Evolutionary conservation across 495 filamentous ascomycete species (phyloP), one percentile per base, ranked within the genome.

Genomic region (Polyplosphaeria fusca): DNA sequence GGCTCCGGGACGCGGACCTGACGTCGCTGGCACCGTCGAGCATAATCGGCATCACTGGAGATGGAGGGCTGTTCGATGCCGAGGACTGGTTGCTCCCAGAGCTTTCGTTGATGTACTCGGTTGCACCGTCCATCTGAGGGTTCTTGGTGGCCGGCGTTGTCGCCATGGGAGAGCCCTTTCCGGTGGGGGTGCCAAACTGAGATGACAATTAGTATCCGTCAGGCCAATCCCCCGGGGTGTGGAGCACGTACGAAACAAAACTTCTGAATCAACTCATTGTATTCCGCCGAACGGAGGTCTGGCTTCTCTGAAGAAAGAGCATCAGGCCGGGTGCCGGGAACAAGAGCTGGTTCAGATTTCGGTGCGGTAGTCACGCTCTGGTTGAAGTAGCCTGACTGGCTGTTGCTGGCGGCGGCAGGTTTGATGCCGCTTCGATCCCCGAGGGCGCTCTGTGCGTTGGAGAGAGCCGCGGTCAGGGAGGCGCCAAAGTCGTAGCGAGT

Each of bases 181-280:
- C 61, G 47, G 61, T 27, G 11, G 61, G 55, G 13, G 61, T 60
- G 51, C 66, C 70, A 61, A 72, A 72, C 70, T 72, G 67, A 42
- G 30, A 37, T 14, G 63, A 63, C 61, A 66, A 67, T 70, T 61
- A 67, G 54, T 59, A 48, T 59, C 47, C 44, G 40, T 66, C 35
- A 57, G 54, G 32, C 49, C 28, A 47, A 47, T 47, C 56, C 26
- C 30, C 44, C 56, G 51, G 65, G 47, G 32, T 55, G 64, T 47
- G 58, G 70, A 76, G 62, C 42, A 94, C 91, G 82, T 88, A 96
- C 91, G 80, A 95, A 96, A 79, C 93, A 98, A 75, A 95, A 98
- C 73, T 94, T 95, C 77, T 95, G 88, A 66, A 98, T 82, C 53
- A 98, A 78, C 71, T 98, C 93, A 68, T 90, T 85, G 72, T 97